Conservation (phyloP, 2,329 filamentous ascomycete genomes). For the Alternaria atra region DNA sequence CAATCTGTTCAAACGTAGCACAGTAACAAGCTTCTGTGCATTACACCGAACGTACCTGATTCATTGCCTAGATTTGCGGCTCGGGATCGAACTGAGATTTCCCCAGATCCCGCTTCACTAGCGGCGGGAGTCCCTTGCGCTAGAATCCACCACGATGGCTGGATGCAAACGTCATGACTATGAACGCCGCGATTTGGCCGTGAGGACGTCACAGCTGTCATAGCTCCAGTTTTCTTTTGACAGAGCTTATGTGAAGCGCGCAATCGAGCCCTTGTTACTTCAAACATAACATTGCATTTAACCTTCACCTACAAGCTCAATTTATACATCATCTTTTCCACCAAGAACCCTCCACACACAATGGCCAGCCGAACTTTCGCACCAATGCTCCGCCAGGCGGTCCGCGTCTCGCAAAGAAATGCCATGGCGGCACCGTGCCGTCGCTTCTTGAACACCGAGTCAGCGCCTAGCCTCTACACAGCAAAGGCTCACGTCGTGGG, state of each 20-base stretch:
- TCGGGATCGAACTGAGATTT: neutral
- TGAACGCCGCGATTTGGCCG: neutral
- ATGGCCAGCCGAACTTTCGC: conserved; percentile 28
- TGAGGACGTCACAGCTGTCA: conserved; percentile 10
- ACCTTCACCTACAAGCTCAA: neutral
- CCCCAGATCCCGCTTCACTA: conserved; percentile 17
- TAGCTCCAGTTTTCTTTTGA: conserved; percentile 1
- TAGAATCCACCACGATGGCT: conserved; percentile 3
- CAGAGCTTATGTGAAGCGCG: neutral
- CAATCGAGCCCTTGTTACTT: neutral
- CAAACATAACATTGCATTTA: neutral
- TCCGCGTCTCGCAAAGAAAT: conserved; percentile 20
- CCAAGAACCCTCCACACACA: neutral
- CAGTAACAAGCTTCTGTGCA: neutral
- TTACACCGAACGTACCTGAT: neutral
- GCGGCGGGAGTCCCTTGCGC: conserved; percentile 24
- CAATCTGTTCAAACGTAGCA: rapidly evolving
- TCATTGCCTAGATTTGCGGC: neutral
- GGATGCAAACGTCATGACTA: conserved; percentile 23
- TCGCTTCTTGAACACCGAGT: conserved; percentile 52
- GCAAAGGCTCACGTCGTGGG: conserved; percentile 52
- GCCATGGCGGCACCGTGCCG: conserved; percentile 11
- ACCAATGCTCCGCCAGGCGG: conserved; percentile 21
- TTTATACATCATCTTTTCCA: neutral
- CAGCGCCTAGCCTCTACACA: conserved; percentile 52